These are phyloP conservation scores for Leptodermis oblonga DNA, from an alignment of 257 asterid species.

Conservation along the genomic window DNA sequence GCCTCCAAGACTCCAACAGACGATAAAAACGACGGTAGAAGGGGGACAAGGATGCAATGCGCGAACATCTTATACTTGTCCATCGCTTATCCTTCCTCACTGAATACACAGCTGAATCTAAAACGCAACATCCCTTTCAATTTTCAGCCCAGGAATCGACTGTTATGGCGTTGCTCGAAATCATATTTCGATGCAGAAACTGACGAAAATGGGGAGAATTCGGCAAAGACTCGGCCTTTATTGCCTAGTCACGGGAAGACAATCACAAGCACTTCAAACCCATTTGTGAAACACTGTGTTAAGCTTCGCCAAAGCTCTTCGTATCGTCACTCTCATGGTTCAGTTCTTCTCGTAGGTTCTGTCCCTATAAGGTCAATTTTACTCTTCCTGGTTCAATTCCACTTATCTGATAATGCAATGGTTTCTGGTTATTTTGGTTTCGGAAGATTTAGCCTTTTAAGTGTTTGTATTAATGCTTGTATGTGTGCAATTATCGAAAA, in stretches of 20 bases:
- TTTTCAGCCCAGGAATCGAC: constrained; percentile 22
- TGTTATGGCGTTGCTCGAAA: constrained; percentile 17
- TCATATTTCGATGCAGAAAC: neutral
- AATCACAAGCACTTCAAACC: constrained; percentile 85
- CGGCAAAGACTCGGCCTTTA: constrained; percentile 31
- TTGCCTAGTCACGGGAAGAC: constrained; percentile 44
- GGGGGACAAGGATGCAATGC: constrained; percentile 36
- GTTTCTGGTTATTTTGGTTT: neutral
- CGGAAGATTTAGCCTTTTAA: neutral
- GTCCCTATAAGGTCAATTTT: constrained; percentile 62
- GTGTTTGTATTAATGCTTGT: constrained; percentile 2
- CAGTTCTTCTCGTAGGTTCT: constrained; percentile 73
- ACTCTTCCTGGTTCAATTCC: neutral
- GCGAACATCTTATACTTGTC: constrained; percentile 27
- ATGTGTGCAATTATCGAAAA: neutral
- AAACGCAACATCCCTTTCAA: constrained; percentile 6
- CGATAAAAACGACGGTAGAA: neutral
- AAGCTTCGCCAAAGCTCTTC: constrained; percentile 84
- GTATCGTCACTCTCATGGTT: constrained; percentile 73
- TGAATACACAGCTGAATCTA: constrained; percentile 19
- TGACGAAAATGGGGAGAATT: constrained; percentile 22
- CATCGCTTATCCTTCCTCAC: constrained; percentile 13
- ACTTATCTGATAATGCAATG: neutral
- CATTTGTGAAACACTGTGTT: constrained; percentile 84
- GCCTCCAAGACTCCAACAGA: neutral